Percentiles rank a stretch among this genome's conserved stretches.
phyloP scores from a whole-genome alignment of 169 alveolate genomes.

The Prorocentrum cordatum region DNA sequence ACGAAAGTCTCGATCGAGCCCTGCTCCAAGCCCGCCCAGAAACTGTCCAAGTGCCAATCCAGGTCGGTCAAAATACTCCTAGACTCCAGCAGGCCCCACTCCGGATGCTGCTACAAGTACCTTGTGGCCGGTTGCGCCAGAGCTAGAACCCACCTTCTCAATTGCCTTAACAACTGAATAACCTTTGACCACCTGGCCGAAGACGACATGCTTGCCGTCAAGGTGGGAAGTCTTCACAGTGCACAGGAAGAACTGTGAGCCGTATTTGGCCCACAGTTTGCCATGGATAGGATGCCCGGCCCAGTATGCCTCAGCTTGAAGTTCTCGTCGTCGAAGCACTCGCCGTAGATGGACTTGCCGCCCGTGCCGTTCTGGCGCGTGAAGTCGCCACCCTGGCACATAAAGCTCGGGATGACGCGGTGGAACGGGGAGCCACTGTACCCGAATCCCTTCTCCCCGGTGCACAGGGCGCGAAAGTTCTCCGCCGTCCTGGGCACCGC shows the following conservation, averaged over 20 bases:
- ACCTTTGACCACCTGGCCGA: conserved; percentile 49
- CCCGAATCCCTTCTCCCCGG: conserved; percentile 51
- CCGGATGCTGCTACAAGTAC: too few relatives aligned
- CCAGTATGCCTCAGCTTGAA: conserved; percentile 29
- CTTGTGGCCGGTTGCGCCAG: too few relatives aligned
- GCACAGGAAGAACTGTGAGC: conserved; percentile 63
- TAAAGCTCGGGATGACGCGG: too few relatives aligned
- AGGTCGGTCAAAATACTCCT: too few relatives aligned
- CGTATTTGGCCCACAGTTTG: conserved; percentile 16
- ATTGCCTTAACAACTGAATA: conserved; percentile 57
- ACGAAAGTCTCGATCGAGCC: too few relatives aligned
- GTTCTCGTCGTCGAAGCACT: conserved; percentile 25
- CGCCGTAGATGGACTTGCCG: conserved; percentile 57
- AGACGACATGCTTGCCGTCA: conserved; percentile 55
- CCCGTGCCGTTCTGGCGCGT: conserved; percentile 47
- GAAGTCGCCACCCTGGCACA: too few relatives aligned
- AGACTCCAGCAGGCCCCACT: too few relatives aligned
- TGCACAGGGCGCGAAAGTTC: conserved; percentile 62
- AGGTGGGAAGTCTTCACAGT: conserved; percentile 36
- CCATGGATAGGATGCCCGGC: conserved; percentile 51
- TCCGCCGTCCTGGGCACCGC: conserved; percentile 54
- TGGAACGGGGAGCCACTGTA: too few relatives aligned
- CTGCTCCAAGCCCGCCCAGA: too few relatives aligned
- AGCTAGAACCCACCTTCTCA: too few relatives aligned
- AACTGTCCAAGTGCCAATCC: too few relatives aligned